Evolutionary conservation across 139 green algal species (phyloP), one percentile per base, ranked within the genome.

Genomic region (Spirogloea muscicola): DNA sequence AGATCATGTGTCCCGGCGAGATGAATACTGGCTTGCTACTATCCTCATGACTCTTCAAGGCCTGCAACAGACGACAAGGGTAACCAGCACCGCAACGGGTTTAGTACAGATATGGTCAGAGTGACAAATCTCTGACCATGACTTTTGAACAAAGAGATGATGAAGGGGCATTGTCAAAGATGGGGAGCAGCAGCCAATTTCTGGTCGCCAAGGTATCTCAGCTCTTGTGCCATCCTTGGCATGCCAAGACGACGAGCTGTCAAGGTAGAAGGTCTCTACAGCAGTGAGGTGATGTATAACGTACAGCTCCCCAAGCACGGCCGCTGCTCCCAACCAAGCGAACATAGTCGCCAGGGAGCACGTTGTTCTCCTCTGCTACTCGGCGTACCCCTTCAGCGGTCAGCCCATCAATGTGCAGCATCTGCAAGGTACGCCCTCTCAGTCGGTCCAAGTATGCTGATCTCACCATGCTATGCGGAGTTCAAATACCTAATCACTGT

Each of bases 1-100:
- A 55, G 6, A 82, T 13, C 1, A 61, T 33, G 38, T 80, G 60
- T 0, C 78, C 72, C 13, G 71, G 57, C 18, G 57, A 77, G 13
- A 84, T 63, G 38, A 82, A 84, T 7, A 84, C 21, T 9, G 62
- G 78, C 36, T 63, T 58, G 40, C 33, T 18, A 25, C 73, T 79
- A 16, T 44, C 73, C 1, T 18, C 21, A 10, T 37, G n/a, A 0
- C 68, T 70, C 16, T 44, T n/a, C 41, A 77, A 34, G 21, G 40
- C 60, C 65, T 74, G 44, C 18, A 27, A 27, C 27, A 39, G 39
- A 49, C 21, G 37, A 66, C 5, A 36, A 25, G 0, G 62, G 37
- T 27, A 7, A 18, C 3, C 64, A 38, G 42, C 55, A 36, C 21
- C 34, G 3, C 34, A 27, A 33, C 2, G 38, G n/a, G 38, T 29